Evolutionary conservation across 2,329 filamentous ascomycete genomes (phyloP).

Genomic region (Lecanoromycetidae sp.): DNA sequence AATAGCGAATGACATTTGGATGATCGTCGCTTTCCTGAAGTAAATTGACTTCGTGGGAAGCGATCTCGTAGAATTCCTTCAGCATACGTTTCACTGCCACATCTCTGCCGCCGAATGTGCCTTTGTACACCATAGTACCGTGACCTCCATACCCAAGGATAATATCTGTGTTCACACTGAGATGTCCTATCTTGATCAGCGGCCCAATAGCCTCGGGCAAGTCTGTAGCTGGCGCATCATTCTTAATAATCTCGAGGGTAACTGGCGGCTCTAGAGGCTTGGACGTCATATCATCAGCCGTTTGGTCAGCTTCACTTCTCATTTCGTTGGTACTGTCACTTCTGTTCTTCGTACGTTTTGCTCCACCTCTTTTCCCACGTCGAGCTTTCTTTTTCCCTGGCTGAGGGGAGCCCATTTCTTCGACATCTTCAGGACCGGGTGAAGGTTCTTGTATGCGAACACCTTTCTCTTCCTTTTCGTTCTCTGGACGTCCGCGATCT

Average conservation of each 20-base stretch:
- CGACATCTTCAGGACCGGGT: conserved; percentile 25
- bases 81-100: conserved; percentile 97
- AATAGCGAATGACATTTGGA: conserved; percentile 93
- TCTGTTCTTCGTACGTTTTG: conserved; percentile 47
- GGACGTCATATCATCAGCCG: conserved; percentile 25
- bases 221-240: conserved; percentile 29
- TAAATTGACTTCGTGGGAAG: conserved; percentile 82
- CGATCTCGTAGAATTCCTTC: conserved; percentile 89
- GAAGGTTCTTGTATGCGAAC: conserved; percentile 31
- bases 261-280: conserved; percentile 23
- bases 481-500: conserved; percentile 9
- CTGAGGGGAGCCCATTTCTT: conserved; percentile 23
- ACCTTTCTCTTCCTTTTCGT: conserved; percentile 2
- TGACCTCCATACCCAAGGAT: conserved; percentile 71
- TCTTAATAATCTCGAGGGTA: conserved; percentile 30
- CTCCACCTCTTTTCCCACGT: conserved; percentile 59
- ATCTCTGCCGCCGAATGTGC: conserved; percentile 83
- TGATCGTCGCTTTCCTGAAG: conserved; percentile 91
- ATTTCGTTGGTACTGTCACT: conserved; percentile 42
- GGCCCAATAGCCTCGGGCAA: conserved; percentile 36
- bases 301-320: conserved; percentile 40
- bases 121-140: conserved; percentile 90
- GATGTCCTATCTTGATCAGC: conserved; percentile 46
- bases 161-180: conserved; percentile 47
- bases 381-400: conserved; percentile 49